phyloP scores from a whole-genome alignment of 2,329 filamentous ascomycete genomes.

The Trichophyton equinum region DNA sequence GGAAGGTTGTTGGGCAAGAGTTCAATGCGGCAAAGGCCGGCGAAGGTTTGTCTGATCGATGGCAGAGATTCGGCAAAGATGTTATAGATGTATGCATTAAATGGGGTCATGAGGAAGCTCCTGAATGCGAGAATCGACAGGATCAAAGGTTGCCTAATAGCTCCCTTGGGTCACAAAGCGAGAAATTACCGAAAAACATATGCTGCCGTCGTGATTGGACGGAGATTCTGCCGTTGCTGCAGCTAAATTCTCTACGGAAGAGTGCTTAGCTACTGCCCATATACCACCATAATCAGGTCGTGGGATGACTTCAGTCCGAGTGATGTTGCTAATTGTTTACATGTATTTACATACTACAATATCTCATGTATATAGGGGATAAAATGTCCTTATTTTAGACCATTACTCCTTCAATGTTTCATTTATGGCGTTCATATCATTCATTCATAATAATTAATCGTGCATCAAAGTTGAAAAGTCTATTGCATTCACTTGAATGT shows the following conservation, averaged over 20 bases:
- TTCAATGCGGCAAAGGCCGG: background rate
- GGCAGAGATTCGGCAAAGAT: constrained; percentile 19
- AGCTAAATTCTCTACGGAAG: background rate
- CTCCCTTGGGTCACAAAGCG: background rate
- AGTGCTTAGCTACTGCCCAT: background rate
- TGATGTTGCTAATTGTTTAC: too few relatives aligned
- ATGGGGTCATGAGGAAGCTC: constrained; percentile 15
- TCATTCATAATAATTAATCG: too few relatives aligned
- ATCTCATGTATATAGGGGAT: too few relatives aligned
- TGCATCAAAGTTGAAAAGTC: background rate
- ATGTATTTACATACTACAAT: too few relatives aligned
- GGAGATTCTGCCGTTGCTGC: constrained; percentile 13
- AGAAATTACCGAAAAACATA: constrained; percentile 11
- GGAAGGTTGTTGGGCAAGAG: constrained; percentile 7
- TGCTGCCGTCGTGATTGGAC: constrained; percentile 20
- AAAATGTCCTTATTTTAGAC: too few relatives aligned
- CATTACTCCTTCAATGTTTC: too few relatives aligned
- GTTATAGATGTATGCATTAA: constrained; percentile 26
- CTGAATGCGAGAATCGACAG: background rate
- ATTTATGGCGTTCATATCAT: too few relatives aligned
- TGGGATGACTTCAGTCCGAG: background rate
- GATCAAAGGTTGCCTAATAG: background rate
- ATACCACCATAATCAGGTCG: background rate
- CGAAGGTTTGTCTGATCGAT: constrained; percentile 13
- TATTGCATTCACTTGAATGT: background rate